These are phyloP conservation scores for Fusarium praegraminearum DNA, from an alignment of 2,329 filamentous ascomycete genomes.

Conservation along the genomic window DNA sequence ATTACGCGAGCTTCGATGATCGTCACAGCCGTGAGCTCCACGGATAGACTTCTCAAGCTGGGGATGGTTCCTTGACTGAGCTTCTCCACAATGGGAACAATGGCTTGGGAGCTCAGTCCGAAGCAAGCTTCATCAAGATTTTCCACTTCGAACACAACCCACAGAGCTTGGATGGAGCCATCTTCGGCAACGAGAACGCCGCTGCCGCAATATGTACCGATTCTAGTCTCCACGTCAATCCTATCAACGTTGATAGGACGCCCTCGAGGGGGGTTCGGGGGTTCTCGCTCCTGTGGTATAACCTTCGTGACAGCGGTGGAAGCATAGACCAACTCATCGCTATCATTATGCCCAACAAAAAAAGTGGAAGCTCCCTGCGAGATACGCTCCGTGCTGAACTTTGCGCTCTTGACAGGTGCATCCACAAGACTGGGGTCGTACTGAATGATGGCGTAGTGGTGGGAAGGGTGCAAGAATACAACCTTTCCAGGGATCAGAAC, in stretches of 20 bases:
- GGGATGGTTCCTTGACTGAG: slow-evolving; percentile 84
- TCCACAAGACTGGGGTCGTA: slow-evolving; percentile 93
- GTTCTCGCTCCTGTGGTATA: slow-evolving; percentile 91
- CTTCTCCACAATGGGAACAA: slow-evolving; percentile 87
- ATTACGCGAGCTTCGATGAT: slow-evolving; percentile 97
- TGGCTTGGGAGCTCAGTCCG: slow-evolving; percentile 85
- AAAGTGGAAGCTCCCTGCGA: slow-evolving; percentile 94
- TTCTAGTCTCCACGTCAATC: slow-evolving; percentile 93
- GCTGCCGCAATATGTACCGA: slow-evolving; percentile 90
- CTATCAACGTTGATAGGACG: slow-evolving; percentile 95
- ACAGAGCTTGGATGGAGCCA: slow-evolving; percentile 92
- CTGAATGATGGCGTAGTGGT: slow-evolving; percentile 95
- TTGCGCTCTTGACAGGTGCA: slow-evolving; percentile 90
- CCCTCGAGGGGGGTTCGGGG: slow-evolving; percentile 91
- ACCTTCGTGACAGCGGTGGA: slow-evolving; percentile 97
- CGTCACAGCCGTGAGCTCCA: slow-evolving; percentile 93
- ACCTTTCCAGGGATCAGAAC: slow-evolving; percentile 95
- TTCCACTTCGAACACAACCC: slow-evolving; percentile 78
- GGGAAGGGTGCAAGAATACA: slow-evolving; percentile 92
- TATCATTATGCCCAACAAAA: slow-evolving; percentile 97
- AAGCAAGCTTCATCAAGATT: slow-evolving; percentile 58
- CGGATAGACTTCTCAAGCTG: slow-evolving; percentile 87
- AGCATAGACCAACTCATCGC: slow-evolving; percentile 90
- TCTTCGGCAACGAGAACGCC: slow-evolving; percentile 91
- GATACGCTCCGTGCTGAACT: slow-evolving; percentile 81